A percentile compares a stretch with the other conserved stretches of the same genome.
These are phyloP conservation scores for Phlyctochytrium arcticum DNA, from an alignment of 192 early-diverging fungal genomes.

Conservation along the genomic window DNA sequence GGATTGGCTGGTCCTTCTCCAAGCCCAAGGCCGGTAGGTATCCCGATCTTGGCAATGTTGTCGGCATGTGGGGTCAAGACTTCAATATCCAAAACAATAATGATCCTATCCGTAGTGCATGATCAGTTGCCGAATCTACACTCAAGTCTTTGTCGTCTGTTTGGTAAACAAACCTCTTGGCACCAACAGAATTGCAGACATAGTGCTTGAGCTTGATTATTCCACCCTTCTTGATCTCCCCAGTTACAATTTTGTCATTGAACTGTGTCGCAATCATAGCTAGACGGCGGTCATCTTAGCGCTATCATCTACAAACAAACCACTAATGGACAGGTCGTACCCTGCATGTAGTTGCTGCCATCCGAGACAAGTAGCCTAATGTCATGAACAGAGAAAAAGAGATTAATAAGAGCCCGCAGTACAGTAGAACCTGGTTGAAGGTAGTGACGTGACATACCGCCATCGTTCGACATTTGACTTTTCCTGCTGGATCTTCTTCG, in stretches of 20 bases:
- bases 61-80: conserved; percentile 32
- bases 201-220: conserved; percentile 49
- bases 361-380: conserved; percentile 64
- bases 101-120: conserved; percentile 35
- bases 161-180: too few species aligned
- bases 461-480: not conserved
- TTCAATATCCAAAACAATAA: conserved; percentile 48
- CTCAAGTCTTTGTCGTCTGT: too few species aligned
- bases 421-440: conserved; percentile 4
- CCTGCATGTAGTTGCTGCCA: conserved; percentile 60
- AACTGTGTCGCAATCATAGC: conserved; percentile 61
- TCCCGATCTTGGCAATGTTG: conserved; percentile 15
- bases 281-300: conserved; percentile 15
- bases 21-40: not conserved
- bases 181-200: conserved; percentile 42
- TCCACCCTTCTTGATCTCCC: conserved; percentile 44
- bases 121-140: too few species aligned
- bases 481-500: conserved; percentile 36
- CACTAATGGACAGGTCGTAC: conserved; percentile 22
- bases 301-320: not conserved
- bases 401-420: not conserved
- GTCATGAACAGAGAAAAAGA: not conserved
- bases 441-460: conserved; percentile 12
- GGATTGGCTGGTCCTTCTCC: conserved; percentile 4
- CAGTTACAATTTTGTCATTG: conserved; percentile 41